A percentile compares a stretch with the other conserved stretches of the same genome.
Evolutionary conservation across 2,329 filamentous ascomycete genomes (phyloP).

Genomic region (Fusarium abutilonis): DNA sequence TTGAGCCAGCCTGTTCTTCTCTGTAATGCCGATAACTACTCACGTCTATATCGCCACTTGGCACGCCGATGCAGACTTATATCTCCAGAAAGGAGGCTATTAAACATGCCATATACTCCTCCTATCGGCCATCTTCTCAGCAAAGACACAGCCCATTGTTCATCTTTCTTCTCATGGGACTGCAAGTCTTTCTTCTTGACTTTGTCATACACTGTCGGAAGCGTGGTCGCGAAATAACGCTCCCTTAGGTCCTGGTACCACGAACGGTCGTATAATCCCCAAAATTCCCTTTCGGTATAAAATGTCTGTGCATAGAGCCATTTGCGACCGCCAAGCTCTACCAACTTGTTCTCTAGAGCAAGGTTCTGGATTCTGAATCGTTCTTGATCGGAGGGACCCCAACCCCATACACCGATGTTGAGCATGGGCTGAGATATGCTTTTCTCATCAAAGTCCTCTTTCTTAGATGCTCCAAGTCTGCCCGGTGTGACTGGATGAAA

Average conservation of each 20-base stretch:
- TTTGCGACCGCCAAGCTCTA: constrained; percentile 75
- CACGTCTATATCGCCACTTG: constrained; percentile 18
- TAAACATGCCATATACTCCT: constrained; percentile 38
- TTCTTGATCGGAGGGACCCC: constrained; percentile 62
- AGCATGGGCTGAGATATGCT: constrained; percentile 53
- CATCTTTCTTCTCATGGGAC: constrained; percentile 4
- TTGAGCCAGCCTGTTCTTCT: no score
- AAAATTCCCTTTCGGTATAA: constrained; percentile 74
- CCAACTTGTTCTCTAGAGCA: constrained; percentile 70
- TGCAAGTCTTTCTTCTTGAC: constrained; percentile 61
- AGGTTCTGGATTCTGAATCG: constrained; percentile 73
- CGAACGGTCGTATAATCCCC: constrained; percentile 64
- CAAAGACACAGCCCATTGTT: neutral
- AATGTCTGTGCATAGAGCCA: constrained; percentile 85
- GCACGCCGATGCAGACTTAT: constrained; percentile 24
- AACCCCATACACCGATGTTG: constrained; percentile 77
- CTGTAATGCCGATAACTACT: no score
- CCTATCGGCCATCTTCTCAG: constrained; percentile 35
- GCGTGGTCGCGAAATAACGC: constrained; percentile 65
- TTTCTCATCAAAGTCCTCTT: accelerated
- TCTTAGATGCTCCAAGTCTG: accelerated
- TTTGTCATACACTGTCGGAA: constrained; percentile 75
- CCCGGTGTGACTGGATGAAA: constrained; percentile 31
- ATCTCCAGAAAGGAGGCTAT: constrained; percentile 32
- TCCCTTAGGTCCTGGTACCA: constrained; percentile 68